phyloP scores from a whole-genome alignment of 1,284 basidiomycete genomes.

The Rhodofomes roseus region DNA sequence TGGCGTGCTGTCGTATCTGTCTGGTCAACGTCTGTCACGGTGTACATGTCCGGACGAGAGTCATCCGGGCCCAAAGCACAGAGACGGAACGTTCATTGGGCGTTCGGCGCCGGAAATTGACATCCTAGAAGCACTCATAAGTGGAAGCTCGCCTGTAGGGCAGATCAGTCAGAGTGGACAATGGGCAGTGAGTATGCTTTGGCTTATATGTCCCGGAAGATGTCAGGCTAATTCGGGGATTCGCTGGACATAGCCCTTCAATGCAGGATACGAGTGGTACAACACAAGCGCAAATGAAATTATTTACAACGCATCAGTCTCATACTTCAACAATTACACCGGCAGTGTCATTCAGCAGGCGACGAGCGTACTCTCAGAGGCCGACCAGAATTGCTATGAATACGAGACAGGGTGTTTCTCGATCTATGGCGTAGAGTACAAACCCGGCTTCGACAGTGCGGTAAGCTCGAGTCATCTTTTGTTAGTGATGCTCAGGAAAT shows the following conservation, averaged over 20 bases:
- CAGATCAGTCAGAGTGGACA: constrained; percentile 45
- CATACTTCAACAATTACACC: constrained; percentile 47
- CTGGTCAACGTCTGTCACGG: constrained; percentile 73
- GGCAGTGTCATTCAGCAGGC: constrained; percentile 57
- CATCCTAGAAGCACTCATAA: constrained; percentile 54
- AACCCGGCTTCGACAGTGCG: constrained; percentile 28
- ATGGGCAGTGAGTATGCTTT: constrained; percentile 33
- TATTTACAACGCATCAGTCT: constrained; percentile 40
- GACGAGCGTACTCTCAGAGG: constrained; percentile 8
- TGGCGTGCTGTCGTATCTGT: constrained; percentile 57
- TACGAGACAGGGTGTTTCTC: constrained; percentile 14
- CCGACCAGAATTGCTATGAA: constrained; percentile 26
- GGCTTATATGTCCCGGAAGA: too few relatives aligned
- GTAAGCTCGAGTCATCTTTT: constrained; percentile 20
- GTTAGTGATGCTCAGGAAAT: too few relatives aligned
- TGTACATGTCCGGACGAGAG: constrained; percentile 80
- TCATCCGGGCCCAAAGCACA: constrained; percentile 75
- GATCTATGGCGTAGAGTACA: constrained; percentile 27
- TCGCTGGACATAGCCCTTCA: constrained; percentile 40
- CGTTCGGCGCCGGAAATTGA: constrained; percentile 86
- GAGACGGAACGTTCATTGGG: constrained; percentile 63
- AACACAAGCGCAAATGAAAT: constrained; percentile 39
- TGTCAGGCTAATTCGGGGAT: not conserved
- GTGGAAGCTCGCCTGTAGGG: constrained; percentile 21
- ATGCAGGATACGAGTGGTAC: constrained; percentile 37